Evolutionary conservation across 2,329 filamentous ascomycete species (phyloP).

Genomic region (Ceratocystis cacaofunesta): DNA sequence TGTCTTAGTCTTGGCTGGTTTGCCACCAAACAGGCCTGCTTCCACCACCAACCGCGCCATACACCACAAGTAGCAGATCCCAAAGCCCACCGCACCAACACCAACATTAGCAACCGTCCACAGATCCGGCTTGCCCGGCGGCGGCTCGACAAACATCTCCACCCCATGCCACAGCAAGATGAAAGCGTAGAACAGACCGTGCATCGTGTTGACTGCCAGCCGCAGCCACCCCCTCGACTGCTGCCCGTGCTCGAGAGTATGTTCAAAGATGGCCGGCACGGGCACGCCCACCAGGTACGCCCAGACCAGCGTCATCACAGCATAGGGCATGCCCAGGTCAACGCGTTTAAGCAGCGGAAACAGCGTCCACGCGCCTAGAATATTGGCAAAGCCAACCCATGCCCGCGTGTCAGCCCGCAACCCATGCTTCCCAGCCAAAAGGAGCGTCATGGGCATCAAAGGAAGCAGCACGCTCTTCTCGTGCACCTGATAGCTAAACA

Average conservation of each 20-base stretch:
- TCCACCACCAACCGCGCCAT: slow-evolving; percentile 50
- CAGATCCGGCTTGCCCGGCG: slow-evolving; percentile 68
- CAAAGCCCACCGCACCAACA: slow-evolving; percentile 72
- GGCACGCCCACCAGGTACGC: slow-evolving; percentile 79
- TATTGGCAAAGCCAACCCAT: slow-evolving; percentile 94
- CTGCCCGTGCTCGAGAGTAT: slow-evolving; percentile 18
- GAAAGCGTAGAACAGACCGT: slow-evolving; percentile 57
- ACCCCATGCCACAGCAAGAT: slow-evolving; percentile 73
- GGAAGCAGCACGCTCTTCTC: slow-evolving; percentile 94
- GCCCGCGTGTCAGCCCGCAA: slow-evolving; percentile 61
- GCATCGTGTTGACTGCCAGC: slow-evolving; percentile 47
- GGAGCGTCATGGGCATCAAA: slow-evolving; percentile 79
- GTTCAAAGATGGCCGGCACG: slow-evolving; percentile 47
- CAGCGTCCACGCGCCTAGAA: slow-evolving; percentile 82
- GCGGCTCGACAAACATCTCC: slow-evolving; percentile 54
- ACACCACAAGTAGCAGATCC: slow-evolving; percentile 84
- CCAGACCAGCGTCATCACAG: slow-evolving; percentile 74
- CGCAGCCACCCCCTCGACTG: slow-evolving; percentile 19
- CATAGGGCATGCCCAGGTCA: slow-evolving; percentile 69
- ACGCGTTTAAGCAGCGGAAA: slow-evolving; percentile 81
- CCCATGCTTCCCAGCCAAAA: slow-evolving; percentile 65
- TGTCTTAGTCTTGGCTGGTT: slow-evolving; percentile 26
- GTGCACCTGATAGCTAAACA: slow-evolving; percentile 96
- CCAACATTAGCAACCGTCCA: slow-evolving; percentile 89
- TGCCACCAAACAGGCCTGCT: slow-evolving; percentile 36